Evolutionary conservation across 2,329 filamentous ascomycete genomes (phyloP), one percentile per base, ranked within the genome.

Genomic region (Capronia americana): DNA sequence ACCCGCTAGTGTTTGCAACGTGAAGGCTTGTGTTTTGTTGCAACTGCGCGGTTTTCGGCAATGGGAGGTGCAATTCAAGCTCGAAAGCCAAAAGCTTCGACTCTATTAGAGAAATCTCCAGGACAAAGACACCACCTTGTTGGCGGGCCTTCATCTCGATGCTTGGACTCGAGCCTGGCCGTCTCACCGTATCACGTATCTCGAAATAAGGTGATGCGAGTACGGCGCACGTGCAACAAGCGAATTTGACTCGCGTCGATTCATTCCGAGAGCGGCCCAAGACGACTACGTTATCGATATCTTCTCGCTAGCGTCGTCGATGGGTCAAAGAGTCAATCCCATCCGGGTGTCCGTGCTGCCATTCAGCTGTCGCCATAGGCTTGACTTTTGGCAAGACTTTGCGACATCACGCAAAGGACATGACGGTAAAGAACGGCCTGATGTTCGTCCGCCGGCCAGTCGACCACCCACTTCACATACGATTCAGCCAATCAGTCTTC

Each of bases 401-500:
- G 38, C 38, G 17, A 44, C 8, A n/a, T 44, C 38, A 17, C 38
- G 38, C 38, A n/a, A n/a, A 44, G 38, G 38, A 44, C 38, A 44
- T 20, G 38, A n/a, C 17, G 17, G 38, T 20, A 44, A n/a, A 44
- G 38, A n/a, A 55, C 53, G 53, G 53, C 12, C 4, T 41, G 24
- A 61, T 17, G 11, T 61, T 61, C 20, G 2, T 28, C 58, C 58
- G 58, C 30, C 48, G 58, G 58, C 14, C 46, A 24, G 17, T 48
- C 53, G 58, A 53, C 58, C 28, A n/a, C 48, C 14, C 50, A 44
- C 38, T n/a, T 44, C 17, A n/a, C 17, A 8, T n/a, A 23, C 24
- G 7, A 34, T 32, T 32, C 38, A n/a, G 3, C 57, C 57, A 44
- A 61, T 26, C 30, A 23, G 30, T 24, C 32, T 6, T 32, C 28